These are phyloP conservation scores for Aphelidium insulamus DNA, from an alignment of 371 early-diverging fungal species.

Conservation along the genomic window DNA sequence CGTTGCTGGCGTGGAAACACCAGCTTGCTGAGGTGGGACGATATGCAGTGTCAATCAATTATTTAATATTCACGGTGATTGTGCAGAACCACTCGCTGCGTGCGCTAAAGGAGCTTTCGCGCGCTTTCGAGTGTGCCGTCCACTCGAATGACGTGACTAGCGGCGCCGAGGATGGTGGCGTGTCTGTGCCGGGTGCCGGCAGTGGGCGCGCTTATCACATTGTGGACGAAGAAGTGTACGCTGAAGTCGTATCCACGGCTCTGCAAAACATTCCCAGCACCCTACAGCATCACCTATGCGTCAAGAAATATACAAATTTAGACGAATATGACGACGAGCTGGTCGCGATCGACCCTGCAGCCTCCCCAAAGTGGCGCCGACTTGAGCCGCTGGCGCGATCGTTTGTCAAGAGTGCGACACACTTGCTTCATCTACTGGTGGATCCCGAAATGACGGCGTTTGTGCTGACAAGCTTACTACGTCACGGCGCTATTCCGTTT, in stretches of 20 bases:
- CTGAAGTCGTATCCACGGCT: slow-evolving; percentile 16
- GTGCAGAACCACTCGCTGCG: slow-evolving; percentile 24
- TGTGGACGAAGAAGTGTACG: slow-evolving; percentile 42
- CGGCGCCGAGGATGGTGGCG: too few relatives aligned
- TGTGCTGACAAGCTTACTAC: slow-evolving; percentile 17
- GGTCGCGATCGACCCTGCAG: slow-evolving; percentile 2
- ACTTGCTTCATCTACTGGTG: slow-evolving; percentile 47
- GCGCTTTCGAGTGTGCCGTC: slow-evolving; percentile 63
- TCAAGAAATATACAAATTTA: neutral
- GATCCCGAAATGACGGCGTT: slow-evolving; percentile 58
- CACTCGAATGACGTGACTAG: too few relatives aligned
- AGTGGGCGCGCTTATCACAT: too few relatives aligned
- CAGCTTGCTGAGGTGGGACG: slow-evolving; percentile 5
- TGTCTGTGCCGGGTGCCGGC: too few relatives aligned
- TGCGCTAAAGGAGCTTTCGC: slow-evolving; percentile 35
- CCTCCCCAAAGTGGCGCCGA: slow-evolving; percentile 36
- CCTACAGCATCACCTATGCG: slow-evolving; percentile 24
- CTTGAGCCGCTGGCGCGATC: slow-evolving; percentile 51
- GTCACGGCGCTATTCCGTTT: slow-evolving; percentile 10
- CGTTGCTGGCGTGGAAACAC: slow-evolving; percentile 3
- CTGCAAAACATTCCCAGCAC: slow-evolving; percentile 28
- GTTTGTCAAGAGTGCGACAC: slow-evolving; percentile 39
- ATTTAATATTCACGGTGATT: slow-evolving; percentile 28
- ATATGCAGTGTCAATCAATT: slow-evolving; percentile 9
- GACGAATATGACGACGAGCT: neutral